Evolutionary conservation across 768 basidiomycete species (phyloP), one percentile per base, ranked within the genome.

Genomic region (Crepidotus variabilis): DNA sequence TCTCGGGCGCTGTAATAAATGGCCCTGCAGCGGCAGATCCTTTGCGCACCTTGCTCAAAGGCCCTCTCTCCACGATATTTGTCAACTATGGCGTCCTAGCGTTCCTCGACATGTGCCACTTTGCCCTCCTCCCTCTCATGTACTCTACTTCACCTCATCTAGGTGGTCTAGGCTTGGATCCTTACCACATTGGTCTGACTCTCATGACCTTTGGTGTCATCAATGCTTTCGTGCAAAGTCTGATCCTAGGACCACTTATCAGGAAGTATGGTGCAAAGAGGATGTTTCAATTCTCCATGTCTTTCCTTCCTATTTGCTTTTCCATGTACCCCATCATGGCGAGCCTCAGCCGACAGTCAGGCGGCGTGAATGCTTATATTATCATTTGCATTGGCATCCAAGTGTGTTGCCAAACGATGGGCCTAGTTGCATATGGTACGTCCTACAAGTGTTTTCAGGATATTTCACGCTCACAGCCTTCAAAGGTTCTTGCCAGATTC

Each of bases 81-180:
- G 16, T 69, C 34, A 73, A 70, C 57, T 68, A 73, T 53, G 61
- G 62, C 5, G 70, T 71, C 61, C 65, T 76, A n/a, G 48, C 71
- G 10, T 78, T 79, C 65, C 54, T 65, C 28, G 75, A 75, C 56
- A 75, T 76, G 70, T 59, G 63, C 43, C 62, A 69, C 46, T 60
- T 64, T 18, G 74, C 70, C 13, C 72, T 80, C 14, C 56, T 68
- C 23, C 77, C 78, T 10, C 69, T 80, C 46, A 68, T 78, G 39
- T 79, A 72, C 56, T 84, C 87, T 11, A 90, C 87, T 0, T 82
- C 88, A 0, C 66, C 82, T 46, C 67, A 70, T 13, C 72, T 78
- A 1, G 88, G 89, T 21, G 88, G 89, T 1, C 78, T 90, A 4
- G 87, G 87, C 2, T 72, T 91, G 39, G 69, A 76, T 22, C 85